phyloP scores from a whole-genome alignment of 2,329 filamentous ascomycete species.

The Dactylonectria estremocensis region DNA sequence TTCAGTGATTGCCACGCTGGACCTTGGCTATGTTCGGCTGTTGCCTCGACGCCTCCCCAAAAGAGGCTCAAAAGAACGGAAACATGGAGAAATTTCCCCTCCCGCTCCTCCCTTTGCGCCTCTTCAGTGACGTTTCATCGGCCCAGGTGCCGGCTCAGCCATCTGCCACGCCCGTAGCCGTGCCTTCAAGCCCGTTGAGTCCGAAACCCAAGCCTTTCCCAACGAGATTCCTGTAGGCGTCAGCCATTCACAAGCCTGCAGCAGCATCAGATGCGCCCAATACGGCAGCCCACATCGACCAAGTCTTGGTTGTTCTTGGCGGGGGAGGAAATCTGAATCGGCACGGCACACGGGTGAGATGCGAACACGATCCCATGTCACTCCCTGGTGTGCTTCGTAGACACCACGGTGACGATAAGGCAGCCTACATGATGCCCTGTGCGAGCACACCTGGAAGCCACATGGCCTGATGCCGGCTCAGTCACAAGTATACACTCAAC shows the following conservation, averaged over 20 bases:
- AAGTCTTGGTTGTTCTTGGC: background rate
- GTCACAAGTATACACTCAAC: background rate
- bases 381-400: background rate
- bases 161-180: background rate
- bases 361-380: background rate
- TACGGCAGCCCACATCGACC: background rate
- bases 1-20: constrained; percentile 18
- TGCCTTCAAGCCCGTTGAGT: constrained; percentile 9
- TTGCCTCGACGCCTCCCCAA: constrained; percentile 19
- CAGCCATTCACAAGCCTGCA: background rate
- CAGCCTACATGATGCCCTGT: background rate
- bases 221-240: constrained; percentile 1
- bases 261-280: background rate
- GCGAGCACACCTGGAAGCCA: constrained; percentile 9
- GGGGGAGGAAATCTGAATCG: background rate
- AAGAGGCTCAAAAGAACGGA: constrained; percentile 27
- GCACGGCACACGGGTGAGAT: constrained; percentile 3
- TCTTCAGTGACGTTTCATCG: constrained; percentile 16
- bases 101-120: constrained; percentile 9
- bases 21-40: constrained; percentile 40
- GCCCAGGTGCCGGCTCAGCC: constrained; percentile 17
- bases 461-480: constrained; percentile 17
- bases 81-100: constrained; percentile 32
- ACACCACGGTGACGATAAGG: background rate
- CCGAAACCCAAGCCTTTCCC: background rate